Evolutionary conservation across 441 rosid genomes (phyloP), one percentile per base, ranked within the genome.

Genomic region (Brassica hybrid): DNA sequence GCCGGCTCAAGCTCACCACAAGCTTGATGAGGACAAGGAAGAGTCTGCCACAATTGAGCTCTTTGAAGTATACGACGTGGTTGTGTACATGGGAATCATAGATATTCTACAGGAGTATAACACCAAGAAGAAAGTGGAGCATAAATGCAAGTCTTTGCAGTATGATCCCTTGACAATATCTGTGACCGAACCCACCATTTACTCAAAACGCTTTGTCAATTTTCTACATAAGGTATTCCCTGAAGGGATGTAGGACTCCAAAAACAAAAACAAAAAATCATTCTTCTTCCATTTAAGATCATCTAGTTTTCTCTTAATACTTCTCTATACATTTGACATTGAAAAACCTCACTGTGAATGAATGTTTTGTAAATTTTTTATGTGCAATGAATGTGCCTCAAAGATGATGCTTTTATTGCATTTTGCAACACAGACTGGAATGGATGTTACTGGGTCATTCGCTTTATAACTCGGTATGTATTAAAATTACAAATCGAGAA

Each of bases 71-170:
- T 90, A 88, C 23, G 96, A 94, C 18, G 98, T 91, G 21, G 96
- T 94, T 72, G 89, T 94, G n/a, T 94, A 87, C 83, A 86, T 94
- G 94, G 98, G 98, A 19, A 82, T 91, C 48, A 91, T 91, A 13
- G 97, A 94, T 77, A 87, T 94, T 76, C 69, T 94, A 76, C 98
- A 94, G 82, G 88, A 86, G 56, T 94, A 91, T 84, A 91, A 86
- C 66, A 58, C 80, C 80, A 90, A 79, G 82, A 94, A 91, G 84
- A 90, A 84, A 82, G 78, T 83, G 0, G 97, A 94, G 84, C 89
- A 84, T 70, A 87, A 86, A 7, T 87, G 76, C 81, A 94, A 91
- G 79, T 90, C 97, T 7, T 64, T 90, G 78, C 85, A 81, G 69
- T 86, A 62, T 23, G 88, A 94, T 58, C 92, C 96, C 2, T 21